A percentile compares a stretch with the other conserved stretches of the same genome.
Evolutionary conservation across 176 grass and related monocot species (phyloP).

Genomic region (Bothriochloa decipiens): DNA sequence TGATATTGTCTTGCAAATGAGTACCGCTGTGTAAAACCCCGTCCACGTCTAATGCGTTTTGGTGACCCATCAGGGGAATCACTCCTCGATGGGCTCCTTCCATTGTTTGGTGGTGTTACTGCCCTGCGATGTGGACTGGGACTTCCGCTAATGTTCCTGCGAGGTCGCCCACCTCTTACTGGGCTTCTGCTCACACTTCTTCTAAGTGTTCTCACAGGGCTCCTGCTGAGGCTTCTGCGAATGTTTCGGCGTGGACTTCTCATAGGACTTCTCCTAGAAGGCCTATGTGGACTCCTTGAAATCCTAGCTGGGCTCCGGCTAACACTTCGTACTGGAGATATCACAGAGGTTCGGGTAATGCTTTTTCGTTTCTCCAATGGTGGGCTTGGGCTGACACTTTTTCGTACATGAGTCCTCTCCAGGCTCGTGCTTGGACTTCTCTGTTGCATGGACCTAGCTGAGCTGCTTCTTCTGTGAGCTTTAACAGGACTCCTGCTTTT

Average conservation of each 20-base stretch:
- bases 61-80: constrained; percentile 82
- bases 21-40: constrained; percentile 90
- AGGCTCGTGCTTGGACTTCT: constrained; percentile 65
- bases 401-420: constrained; percentile 43
- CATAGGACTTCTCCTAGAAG: constrained; percentile 53
- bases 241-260: constrained; percentile 62
- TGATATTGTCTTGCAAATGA: constrained; percentile 96
- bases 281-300: constrained; percentile 50
- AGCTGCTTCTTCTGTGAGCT: constrained; percentile 60
- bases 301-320: constrained; percentile 32
- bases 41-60: constrained; percentile 81
- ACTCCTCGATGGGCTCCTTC: constrained; percentile 92
- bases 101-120: constrained; percentile 67
- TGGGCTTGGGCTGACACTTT: constrained; percentile 59
- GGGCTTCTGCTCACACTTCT: constrained; percentile 77
- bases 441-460: constrained; percentile 59
- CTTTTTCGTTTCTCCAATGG: constrained; percentile 56
- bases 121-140: constrained; percentile 61
- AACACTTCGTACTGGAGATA: constrained; percentile 13
- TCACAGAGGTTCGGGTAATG: constrained; percentile 51
- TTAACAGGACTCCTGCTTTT: constrained; percentile 79
- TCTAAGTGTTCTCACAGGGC: constrained; percentile 63
- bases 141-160: constrained; percentile 74
- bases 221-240: constrained; percentile 68
- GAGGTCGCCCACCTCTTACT: constrained; percentile 58